These are phyloP conservation scores for Fusarium avenaceum DNA, from an alignment of 2,329 filamentous ascomycete genomes.

Conservation along the genomic window DNA sequence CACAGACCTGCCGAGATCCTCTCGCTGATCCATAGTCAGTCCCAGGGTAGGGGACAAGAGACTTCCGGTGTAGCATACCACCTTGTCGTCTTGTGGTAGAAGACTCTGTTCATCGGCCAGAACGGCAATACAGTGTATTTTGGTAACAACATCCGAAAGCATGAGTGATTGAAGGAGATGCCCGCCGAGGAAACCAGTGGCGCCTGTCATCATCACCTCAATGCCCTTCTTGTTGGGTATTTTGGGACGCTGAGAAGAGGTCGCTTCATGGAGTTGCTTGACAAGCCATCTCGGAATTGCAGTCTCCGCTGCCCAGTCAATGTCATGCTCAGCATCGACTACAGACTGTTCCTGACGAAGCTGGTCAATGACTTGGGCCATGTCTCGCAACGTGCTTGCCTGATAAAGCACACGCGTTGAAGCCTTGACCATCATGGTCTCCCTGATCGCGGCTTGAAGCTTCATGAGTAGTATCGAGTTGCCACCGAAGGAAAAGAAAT, in stretches of 20 bases:
- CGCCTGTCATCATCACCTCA: constrained; percentile 4
- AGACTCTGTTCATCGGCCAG: background rate
- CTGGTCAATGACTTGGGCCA: background rate
- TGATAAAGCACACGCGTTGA: constrained; percentile 2
- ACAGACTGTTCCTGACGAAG: background rate
- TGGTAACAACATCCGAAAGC: background rate
- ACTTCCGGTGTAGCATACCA: background rate
- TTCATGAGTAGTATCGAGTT: constrained; percentile 12
- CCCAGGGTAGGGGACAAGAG: background rate
- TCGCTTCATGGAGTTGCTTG: background rate
- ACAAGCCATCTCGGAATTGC: background rate
- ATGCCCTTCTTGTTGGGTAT: background rate
- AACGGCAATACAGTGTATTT: background rate
- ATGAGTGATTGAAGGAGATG: background rate
- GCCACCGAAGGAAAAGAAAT: constrained; percentile 18
- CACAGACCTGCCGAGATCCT: background rate
- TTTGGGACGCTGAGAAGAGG: background rate
- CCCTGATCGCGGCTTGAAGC: constrained; percentile 11
- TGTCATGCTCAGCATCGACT: background rate
- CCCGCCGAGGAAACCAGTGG: background rate
- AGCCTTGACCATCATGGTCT: background rate
- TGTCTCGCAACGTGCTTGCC: background rate
- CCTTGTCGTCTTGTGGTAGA: background rate
- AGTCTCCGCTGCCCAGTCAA: constrained; percentile 1
- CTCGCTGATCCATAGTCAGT: background rate